Evolutionary conservation across 371 early-diverging fungal genomes (phyloP).

Genomic region (Actinomortierella ambigua): DNA sequence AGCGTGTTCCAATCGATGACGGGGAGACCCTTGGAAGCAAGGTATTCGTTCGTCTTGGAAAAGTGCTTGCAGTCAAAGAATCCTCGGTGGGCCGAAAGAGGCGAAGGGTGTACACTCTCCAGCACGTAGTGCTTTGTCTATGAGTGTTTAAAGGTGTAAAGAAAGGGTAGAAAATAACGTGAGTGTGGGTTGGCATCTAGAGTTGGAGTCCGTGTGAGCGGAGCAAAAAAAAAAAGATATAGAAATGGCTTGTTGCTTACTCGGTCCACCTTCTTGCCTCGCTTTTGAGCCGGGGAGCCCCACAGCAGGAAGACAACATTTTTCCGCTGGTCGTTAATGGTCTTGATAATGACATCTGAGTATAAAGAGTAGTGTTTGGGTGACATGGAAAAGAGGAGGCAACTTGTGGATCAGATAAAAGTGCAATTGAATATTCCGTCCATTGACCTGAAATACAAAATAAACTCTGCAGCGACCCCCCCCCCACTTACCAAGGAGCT

Average conservation of each 20-base stretch:
- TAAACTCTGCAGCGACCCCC: too few species aligned
- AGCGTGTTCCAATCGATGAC: constrained; percentile 82
- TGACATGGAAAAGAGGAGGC: too few species aligned
- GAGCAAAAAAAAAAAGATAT: too few species aligned
- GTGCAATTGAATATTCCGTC: too few species aligned
- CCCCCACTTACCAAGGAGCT: constrained; percentile 72
- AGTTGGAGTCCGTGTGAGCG: too few species aligned
- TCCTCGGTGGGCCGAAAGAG: constrained; percentile 88
- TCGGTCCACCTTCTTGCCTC: constrained; percentile 63
- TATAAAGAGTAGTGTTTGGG: too few species aligned
- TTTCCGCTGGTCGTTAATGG: constrained; percentile 65
- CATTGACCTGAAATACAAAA: too few species aligned
- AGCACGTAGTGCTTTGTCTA: constrained; percentile 86
- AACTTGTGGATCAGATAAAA: too few species aligned
- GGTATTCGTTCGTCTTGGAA: constrained; percentile 91
- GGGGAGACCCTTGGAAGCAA: constrained; percentile 61
- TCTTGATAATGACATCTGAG: constrained; percentile 76
- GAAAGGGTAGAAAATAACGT: too few species aligned
- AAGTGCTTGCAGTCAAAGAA: constrained; percentile 94
- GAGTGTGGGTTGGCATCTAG: too few species aligned
- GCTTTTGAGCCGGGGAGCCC: constrained; percentile 92
- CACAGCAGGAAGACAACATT: constrained; percentile 97
- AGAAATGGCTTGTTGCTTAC: constrained; percentile 42
- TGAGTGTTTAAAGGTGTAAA: too few species aligned
- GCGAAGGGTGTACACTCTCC: constrained; percentile 93